Evolutionary conservation across 768 basidiomycete species (phyloP).

Genomic region (Rhizopogon rudus): DNA sequence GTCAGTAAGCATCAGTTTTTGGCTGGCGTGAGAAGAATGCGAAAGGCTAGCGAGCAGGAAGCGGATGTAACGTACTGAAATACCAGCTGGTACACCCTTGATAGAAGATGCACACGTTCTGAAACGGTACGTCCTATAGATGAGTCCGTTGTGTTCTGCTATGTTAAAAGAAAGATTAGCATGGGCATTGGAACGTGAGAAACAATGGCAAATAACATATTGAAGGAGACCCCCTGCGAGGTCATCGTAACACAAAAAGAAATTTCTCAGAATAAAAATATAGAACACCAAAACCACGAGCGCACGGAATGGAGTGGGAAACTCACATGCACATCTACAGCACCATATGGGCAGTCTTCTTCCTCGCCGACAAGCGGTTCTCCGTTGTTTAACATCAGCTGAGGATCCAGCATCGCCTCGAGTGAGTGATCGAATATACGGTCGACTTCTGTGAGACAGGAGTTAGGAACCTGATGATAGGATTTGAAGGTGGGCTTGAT

Average conservation of each 20-base stretch:
- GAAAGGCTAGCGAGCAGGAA: not conserved
- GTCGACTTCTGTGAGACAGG: slow-evolving; percentile 65
- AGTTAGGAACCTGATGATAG: slow-evolving; percentile 44
- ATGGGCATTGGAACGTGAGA: not conserved
- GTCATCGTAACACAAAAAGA: too few species aligned
- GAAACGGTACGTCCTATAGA: slow-evolving; percentile 83
- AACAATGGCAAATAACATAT: not conserved
- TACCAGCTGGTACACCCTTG: slow-evolving; percentile 78
- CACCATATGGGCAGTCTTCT: slow-evolving; percentile 71
- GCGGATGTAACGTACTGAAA: slow-evolving; percentile 50
- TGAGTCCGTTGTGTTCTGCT: slow-evolving; percentile 46
- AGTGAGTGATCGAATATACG: slow-evolving; percentile 79
- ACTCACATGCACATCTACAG: slow-evolving; percentile 67
- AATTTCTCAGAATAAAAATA: slow-evolving; percentile 1
- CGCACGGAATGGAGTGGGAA: not conserved
- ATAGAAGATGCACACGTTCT: slow-evolving; percentile 73
- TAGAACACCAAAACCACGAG: not conserved
- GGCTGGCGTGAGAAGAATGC: not conserved
- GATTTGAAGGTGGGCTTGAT: slow-evolving; percentile 5
- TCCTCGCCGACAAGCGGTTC: slow-evolving; percentile 43
- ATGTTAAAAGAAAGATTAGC: not conserved
- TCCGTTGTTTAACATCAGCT: slow-evolving; percentile 33
- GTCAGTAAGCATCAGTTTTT: not conserved
- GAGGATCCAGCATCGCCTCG: slow-evolving; percentile 64
- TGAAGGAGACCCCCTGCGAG: too few species aligned